Conservation (phyloP, 352 stramenopile genomes). For the Phytophthora macrochlamydospora region DNA sequence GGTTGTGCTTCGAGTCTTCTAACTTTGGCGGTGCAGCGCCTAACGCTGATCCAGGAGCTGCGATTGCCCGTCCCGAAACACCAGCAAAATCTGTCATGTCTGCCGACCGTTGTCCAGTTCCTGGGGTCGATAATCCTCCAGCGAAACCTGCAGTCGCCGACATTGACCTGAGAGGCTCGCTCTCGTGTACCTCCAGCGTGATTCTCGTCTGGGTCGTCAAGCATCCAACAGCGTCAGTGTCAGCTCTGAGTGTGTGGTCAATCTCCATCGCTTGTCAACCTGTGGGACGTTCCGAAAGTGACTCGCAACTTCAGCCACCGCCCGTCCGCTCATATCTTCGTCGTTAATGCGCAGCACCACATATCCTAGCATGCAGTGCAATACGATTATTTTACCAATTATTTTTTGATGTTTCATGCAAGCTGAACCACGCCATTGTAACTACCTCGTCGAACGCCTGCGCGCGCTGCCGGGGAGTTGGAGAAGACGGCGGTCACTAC, state of each 20-base stretch:
- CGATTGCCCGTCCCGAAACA: conserved; percentile 33
- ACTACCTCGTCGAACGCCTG: conserved; percentile 55
- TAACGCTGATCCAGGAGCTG: conserved; percentile 35
- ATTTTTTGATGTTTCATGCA: background rate
- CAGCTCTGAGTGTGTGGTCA: background rate
- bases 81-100: conserved; percentile 9
- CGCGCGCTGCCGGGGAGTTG: conserved; percentile 58
- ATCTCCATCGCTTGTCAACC: conserved; percentile 13
- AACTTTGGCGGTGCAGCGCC: conserved; percentile 19
- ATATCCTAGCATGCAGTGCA: conserved; percentile 29
- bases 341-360: conserved; percentile 49
- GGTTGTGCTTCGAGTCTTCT: conserved; percentile 7
- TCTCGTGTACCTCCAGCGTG: conserved; percentile 32
- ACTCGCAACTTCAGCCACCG: conserved; percentile 43
- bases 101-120: background rate
- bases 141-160: conserved; percentile 9
- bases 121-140: background rate
- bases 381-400: too few species aligned
- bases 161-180: background rate
- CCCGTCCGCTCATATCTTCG: conserved; percentile 31
- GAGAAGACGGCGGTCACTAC: conserved; percentile 65
- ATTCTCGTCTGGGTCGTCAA: conserved; percentile 22
- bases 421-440: background rate
- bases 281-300: conserved; percentile 50
- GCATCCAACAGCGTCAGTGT: background rate